Evolutionary conservation across 345 rosid genomes (phyloP).

Genomic region (Euphorbia tirucalli): DNA sequence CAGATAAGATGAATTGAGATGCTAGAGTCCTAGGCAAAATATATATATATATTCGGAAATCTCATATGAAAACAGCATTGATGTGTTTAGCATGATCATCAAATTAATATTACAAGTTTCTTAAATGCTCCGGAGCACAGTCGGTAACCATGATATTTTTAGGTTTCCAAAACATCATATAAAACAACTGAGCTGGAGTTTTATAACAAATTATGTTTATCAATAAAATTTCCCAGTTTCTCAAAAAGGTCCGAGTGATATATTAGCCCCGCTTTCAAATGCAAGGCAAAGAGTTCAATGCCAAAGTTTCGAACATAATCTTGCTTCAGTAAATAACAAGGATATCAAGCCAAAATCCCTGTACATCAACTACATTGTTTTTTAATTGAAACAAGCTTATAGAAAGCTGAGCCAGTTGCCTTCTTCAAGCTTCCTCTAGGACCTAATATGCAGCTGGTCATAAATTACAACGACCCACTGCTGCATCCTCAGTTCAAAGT

Average conservation of each 20-base stretch:
- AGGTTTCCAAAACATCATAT: background rate
- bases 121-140: background rate
- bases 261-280: background rate
- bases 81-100: background rate
- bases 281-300: background rate
- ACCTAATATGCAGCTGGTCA: background rate
- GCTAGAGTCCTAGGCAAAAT: conserved; percentile 3
- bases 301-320: background rate
- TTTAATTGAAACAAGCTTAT: background rate
- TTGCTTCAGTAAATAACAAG: background rate
- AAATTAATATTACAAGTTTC: conserved; percentile 1
- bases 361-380: background rate
- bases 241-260: background rate
- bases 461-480: background rate
- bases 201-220: background rate
- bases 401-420: background rate
- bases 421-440: background rate
- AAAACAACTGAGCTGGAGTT: background rate
- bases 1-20: conserved; percentile 8
- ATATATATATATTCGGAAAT: conserved; percentile 1
- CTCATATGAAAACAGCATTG: background rate
- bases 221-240: background rate
- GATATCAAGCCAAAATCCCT: background rate
- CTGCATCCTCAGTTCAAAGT: background rate
- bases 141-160: background rate